Evolutionary conservation across 2,329 filamentous ascomycete species (phyloP).

Genomic region (Sporothrix protearum): DNA sequence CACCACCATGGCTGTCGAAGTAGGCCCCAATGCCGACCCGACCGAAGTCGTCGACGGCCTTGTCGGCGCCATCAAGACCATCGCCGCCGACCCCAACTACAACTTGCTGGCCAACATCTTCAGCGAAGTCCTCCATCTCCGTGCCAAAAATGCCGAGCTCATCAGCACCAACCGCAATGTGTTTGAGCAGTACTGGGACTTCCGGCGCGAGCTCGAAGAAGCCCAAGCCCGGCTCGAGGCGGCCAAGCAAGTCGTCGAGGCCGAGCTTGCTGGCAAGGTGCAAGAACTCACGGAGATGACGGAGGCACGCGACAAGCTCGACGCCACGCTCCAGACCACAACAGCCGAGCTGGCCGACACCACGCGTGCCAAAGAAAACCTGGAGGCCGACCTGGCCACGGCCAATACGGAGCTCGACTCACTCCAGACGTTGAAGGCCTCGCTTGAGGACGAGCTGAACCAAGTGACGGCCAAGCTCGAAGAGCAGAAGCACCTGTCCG

Average conservation of each 20-base stretch:
- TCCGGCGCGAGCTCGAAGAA: constrained; percentile 35
- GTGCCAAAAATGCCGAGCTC: constrained; percentile 35
- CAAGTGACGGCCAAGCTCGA: constrained; percentile 19
- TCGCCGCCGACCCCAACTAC: constrained; percentile 37
- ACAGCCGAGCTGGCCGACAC: constrained; percentile 30
- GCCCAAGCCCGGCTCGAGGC: constrained; percentile 30
- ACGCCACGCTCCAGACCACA: constrained; percentile 28
- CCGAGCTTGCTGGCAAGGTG: constrained; percentile 30
- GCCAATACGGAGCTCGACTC: constrained; percentile 28
- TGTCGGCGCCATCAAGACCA: constrained; percentile 36
- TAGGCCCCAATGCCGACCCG: constrained; percentile 19
- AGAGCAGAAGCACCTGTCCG: constrained; percentile 22
- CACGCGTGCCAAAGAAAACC: constrained; percentile 8
- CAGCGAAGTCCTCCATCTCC: constrained; percentile 35
- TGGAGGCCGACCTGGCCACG: constrained; percentile 26
- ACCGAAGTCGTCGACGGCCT: constrained; percentile 33
- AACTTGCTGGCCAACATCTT: constrained; percentile 37
- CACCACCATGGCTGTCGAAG: constrained; percentile 19
- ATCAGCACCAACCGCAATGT: constrained; percentile 34
- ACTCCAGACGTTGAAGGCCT: constrained; percentile 8
- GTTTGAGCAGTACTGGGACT: constrained; percentile 37
- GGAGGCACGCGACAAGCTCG: constrained; percentile 22
- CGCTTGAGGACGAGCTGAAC: constrained; percentile 19
- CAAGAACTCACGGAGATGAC: constrained; percentile 30
- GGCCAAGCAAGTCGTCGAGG: constrained; percentile 33